These are phyloP conservation scores for Leishmania guyanensis DNA, from an alignment of 208 protist species.

Conservation along the genomic window DNA sequence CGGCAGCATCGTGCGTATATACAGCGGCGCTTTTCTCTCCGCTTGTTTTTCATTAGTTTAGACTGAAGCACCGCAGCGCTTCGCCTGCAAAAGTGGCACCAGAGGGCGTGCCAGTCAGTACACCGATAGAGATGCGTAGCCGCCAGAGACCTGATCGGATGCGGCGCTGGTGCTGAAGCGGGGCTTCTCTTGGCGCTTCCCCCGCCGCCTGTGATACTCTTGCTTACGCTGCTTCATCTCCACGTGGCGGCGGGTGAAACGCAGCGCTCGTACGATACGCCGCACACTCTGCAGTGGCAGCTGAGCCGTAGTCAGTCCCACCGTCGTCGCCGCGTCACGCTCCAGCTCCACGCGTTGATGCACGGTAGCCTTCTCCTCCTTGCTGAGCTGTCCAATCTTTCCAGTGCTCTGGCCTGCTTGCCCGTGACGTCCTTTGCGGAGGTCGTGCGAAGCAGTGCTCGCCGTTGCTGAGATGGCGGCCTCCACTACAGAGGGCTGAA, in stretches of 20 bases:
- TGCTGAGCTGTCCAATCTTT: constrained; percentile 26
- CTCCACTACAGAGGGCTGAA: constrained; percentile 32
- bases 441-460: constrained; percentile 1
- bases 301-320: constrained; percentile 21
- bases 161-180: neutral
- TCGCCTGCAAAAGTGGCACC: neutral
- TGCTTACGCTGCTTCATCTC: constrained; percentile 3
- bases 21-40: neutral
- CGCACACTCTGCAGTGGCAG: constrained; percentile 20
- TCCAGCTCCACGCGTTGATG: constrained; percentile 35
- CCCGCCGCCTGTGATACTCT: constrained; percentile 14
- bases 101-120: neutral
- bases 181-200: neutral
- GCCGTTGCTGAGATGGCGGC: constrained; percentile 25
- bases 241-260: constrained; percentile 26
- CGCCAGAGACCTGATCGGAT: neutral
- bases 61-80: neutral
- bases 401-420: constrained; percentile 29
- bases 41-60: neutral
- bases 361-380: constrained; percentile 31
- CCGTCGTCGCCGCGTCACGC: constrained; percentile 29
- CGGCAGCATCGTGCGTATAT: neutral
- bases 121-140: neutral
- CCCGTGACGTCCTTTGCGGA: constrained; percentile 15
- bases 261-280: constrained; percentile 41